Base-by-base conservation (phyloP, 1,139 yeast species). In the Pichia sp. region DNA sequence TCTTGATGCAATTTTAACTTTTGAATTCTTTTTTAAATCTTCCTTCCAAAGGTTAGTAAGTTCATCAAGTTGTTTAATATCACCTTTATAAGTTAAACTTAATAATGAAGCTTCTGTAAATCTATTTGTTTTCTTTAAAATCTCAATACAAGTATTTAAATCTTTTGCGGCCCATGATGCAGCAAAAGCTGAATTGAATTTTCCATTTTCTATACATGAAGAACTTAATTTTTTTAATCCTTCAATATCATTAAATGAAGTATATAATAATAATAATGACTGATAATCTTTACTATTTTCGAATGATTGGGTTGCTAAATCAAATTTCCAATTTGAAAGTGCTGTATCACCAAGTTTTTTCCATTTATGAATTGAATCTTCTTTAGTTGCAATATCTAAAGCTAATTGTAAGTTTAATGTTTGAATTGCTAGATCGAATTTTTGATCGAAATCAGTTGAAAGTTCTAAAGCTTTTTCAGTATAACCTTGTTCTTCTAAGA, bases 401-500 rank as follows among this genome's bases (percentile, higher is more conserved):
- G 98, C 98, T 52, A 80, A 74, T 5, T 66, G 60, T 49, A 91
- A 75, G 56, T 85, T 75, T 46, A 78, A 76, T 20, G 87, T 76
- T 38, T 77, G 71, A 35, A 85, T 62, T 18, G 95, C 86, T 51
- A 88, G 73, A 55, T 85, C 95, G 60, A 88, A 88, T 60, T 78
- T 81, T 56, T 91, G 94, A 57, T 88, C 96, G 40, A 74, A 66
- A 61, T 88, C 96, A 52, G 82, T 85, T 6, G 96, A 80, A 46
- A 89, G 74, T 40, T 82, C 72, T 48, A 81, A 72, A 3, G 98
- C 95, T 56, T 88, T 82, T 46, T 88, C 81, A 51, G 78, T 72
- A 59, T 77, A 81, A 16, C 94, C 96, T 63, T 89, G 95, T 50
- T 91, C 86, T 66, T 93, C 97, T 56, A 91, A 75, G 66, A 91